phyloP scores from a whole-genome alignment of 495 filamentous ascomycete genomes.

The Polyplosphaeria fusca region DNA sequence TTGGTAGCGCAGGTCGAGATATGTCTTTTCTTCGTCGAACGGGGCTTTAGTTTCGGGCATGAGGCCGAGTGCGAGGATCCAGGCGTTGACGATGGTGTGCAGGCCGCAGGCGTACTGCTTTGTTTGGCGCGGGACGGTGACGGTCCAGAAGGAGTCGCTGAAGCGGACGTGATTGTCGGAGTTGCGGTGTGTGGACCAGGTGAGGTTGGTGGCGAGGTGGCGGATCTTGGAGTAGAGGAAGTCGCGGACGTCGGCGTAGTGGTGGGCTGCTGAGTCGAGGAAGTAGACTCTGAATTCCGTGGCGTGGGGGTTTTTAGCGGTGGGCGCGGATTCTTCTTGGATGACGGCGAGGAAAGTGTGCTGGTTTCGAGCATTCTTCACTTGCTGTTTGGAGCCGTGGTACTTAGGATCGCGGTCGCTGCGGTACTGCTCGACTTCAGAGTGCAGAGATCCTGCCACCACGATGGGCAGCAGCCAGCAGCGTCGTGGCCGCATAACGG shows the following conservation, averaged over 20 bases:
- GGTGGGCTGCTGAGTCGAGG: background rate
- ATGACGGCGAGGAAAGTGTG: conserved; percentile 8
- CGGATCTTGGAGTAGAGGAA: background rate
- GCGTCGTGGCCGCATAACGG: background rate
- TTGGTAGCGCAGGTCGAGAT: background rate
- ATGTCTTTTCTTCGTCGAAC: background rate
- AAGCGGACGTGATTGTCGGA: background rate
- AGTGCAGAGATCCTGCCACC: background rate
- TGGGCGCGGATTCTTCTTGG: background rate
- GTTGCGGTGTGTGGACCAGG: conserved; percentile 5
- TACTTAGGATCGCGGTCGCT: background rate
- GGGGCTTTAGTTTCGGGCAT: conserved; percentile 1
- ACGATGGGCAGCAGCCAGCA: background rate
- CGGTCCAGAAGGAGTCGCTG: background rate
- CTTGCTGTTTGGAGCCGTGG: background rate
- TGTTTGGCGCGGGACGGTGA: background rate
- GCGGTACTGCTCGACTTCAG: too few species aligned
- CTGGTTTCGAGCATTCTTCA: background rate
- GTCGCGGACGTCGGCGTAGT: background rate
- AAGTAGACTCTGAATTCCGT: conserved; percentile 1
- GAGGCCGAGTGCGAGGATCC: conserved; percentile 22
- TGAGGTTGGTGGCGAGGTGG: background rate
- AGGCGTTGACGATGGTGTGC: conserved; percentile 21
- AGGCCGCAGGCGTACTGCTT: conserved; percentile 8
- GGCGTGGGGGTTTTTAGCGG: background rate